Evolutionary conservation across 2,329 filamentous ascomycete species (phyloP), one percentile per base, ranked within the genome.

Genomic region (Fusarium globosum): DNA sequence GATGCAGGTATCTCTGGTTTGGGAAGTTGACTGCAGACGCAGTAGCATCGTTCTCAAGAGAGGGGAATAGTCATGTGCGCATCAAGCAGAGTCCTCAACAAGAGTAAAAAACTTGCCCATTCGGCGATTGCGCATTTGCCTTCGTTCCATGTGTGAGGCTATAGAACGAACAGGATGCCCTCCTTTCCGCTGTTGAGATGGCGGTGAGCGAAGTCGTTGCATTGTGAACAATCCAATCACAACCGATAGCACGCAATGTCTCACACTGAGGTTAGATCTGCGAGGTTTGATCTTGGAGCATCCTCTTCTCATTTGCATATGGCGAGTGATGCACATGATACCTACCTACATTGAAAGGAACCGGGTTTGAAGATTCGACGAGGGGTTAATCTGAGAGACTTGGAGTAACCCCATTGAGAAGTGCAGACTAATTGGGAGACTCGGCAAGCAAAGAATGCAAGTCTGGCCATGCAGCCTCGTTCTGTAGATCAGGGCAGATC

Each of bases 401-500:
- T 59, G 18, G 36, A 30, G 41, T 41, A 61, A 57, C 39, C 64
- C 39, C 38, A 56, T 60, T 15, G 28, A 62, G 55, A 52, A 35
- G 43, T 43, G 59, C 55, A 55, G 42, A 39, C 51, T 53, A 20
- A 53, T 53, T 53, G 51, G 58, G 38, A 60, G 41, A 42, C 41
- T 51, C 58, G 56, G 64, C 63, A 65, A 69, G 52, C 45, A 57
- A 61, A 57, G 48, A 60, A 67, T 71, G 71, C 57, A 72, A 55
- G 61, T 68, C 66, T 71, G 55, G 42, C 68, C 64, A 60, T 70
- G 70, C 67, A 73, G 70, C 60, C 65, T 67, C 58, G 35, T 56
- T 55, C 43, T 61, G 70, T 52, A 65, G 70, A 73, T 74, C 71
- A 68, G 68, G 67, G 53, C 55, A 57, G 63, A 71, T 63, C 57